Percentiles rank a stretch among this genome's conserved stretches.
Conservation (phyloP, 306 rosid genomes). For the Malus asiatica region DNA sequence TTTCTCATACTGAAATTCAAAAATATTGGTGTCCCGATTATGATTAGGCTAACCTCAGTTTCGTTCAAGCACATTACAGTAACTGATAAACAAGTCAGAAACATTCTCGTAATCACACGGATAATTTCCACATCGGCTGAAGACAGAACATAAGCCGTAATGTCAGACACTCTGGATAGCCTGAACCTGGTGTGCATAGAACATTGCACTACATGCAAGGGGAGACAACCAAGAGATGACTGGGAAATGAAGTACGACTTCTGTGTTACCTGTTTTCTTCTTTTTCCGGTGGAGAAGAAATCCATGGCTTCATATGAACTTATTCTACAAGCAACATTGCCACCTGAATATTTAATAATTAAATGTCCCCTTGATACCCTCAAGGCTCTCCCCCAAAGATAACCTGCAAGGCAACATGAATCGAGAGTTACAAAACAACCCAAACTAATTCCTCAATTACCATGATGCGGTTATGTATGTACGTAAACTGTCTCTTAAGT, state of each 20-base stretch:
- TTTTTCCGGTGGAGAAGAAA: neutral
- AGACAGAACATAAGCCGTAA: neutral
- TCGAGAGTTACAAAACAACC: neutral
- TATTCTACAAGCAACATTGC: neutral
- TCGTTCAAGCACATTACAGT: neutral
- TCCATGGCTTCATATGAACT: neutral
- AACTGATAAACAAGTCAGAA: neutral
- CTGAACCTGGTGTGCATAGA: neutral
- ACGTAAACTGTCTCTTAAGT: neutral
- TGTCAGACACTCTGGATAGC: neutral
- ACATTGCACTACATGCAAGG: neutral
- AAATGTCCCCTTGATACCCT: slow-evolving; percentile 73
- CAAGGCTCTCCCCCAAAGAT: slow-evolving; percentile 80
- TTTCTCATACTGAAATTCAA: too few relatives aligned
- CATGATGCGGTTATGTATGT: neutral
- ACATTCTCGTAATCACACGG: neutral
- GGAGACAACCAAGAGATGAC: neutral
- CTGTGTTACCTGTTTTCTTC: neutral
- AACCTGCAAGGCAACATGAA: slow-evolving; percentile 43
- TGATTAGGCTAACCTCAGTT: too few relatives aligned
- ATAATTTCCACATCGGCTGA: neutral
- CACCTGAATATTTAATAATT: slow-evolving; percentile 16
- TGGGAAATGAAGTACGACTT: neutral
- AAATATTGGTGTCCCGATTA: too few relatives aligned
- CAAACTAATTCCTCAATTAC: neutral